phyloP scores from a whole-genome alignment of 2,329 filamentous ascomycete genomes.

The Botrytis medusae region DNA sequence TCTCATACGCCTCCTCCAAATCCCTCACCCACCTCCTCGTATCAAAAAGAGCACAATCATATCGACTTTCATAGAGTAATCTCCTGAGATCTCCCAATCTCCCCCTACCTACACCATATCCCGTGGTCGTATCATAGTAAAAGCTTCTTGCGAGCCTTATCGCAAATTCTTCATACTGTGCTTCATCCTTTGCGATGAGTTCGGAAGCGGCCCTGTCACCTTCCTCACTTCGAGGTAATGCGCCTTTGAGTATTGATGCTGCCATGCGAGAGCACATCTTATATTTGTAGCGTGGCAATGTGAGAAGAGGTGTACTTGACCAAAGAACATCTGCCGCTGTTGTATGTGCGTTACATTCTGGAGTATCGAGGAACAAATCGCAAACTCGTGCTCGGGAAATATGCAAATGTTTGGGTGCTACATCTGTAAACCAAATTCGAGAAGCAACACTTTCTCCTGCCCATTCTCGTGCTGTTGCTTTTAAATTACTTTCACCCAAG shows the following conservation, averaged over 20 bases:
- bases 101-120: constrained; percentile 59
- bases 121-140: constrained; percentile 52
- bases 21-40: constrained; percentile 89
- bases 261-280: constrained; percentile 99
- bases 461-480: constrained; percentile 78
- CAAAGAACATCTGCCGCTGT: constrained; percentile 95
- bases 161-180: constrained; percentile 80
- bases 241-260: constrained; percentile 87
- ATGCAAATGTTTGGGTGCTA: constrained; percentile 91
- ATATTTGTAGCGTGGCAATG: constrained; percentile 86
- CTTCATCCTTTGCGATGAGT: constrained; percentile 74
- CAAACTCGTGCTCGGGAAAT: constrained; percentile 89
- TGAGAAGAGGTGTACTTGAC: constrained; percentile 92
- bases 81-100: constrained; percentile 76
- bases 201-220: constrained; percentile 69
- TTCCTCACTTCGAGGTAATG: constrained; percentile 70
- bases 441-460: constrained; percentile 80
- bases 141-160: constrained; percentile 65
- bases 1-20: constrained; percentile 82
- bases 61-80: constrained; percentile 79
- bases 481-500: constrained; percentile 81
- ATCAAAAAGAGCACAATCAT: constrained; percentile 86
- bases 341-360: constrained; percentile 97
- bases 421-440: constrained; percentile 91
- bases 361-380: constrained; percentile 94